phyloP scores from a whole-genome alignment of 2,329 filamentous ascomycete species.

The Alternaria arborescens region DNA sequence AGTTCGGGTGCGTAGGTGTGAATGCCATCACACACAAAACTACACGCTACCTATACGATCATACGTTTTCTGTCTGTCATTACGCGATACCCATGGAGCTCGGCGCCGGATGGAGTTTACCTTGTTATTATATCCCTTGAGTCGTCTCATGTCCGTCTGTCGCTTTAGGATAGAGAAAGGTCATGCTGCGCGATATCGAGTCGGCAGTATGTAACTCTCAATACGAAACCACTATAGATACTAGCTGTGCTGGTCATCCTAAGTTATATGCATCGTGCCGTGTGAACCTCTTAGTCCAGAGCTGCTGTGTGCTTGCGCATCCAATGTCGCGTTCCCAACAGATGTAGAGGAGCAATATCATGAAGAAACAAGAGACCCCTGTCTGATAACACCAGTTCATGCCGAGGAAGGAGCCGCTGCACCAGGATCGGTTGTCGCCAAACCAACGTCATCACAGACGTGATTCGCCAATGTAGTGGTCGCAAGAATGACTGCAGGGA shows the following conservation, averaged over 20 bases:
- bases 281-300: neutral
- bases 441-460: neutral
- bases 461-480: neutral
- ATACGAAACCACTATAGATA: neutral
- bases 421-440: neutral
- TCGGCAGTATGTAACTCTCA: neutral
- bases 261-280: neutral
- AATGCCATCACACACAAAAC: neutral
- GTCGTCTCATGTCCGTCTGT: neutral
- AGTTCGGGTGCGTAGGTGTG: constrained; percentile 20
- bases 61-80: constrained; percentile 21
- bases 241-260: neutral
- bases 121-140: neutral
- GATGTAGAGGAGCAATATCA: neutral
- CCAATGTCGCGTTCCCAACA: neutral
- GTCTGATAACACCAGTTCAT: neutral
- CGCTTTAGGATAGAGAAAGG: neutral
- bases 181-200: fast-evolving
- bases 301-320: neutral
- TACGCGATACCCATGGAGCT: constrained; percentile 36
- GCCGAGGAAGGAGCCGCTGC: constrained; percentile 2
- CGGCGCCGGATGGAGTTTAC: constrained; percentile 21
- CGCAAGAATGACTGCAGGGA: constrained; percentile 1
- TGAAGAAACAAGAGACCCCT: neutral
- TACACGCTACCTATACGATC: neutral